Percentiles rank a stretch among this genome's conserved stretches.
These are phyloP conservation scores for Lachancea sp. DNA, from an alignment of 805 yeast species.

Conservation along the genomic window DNA sequence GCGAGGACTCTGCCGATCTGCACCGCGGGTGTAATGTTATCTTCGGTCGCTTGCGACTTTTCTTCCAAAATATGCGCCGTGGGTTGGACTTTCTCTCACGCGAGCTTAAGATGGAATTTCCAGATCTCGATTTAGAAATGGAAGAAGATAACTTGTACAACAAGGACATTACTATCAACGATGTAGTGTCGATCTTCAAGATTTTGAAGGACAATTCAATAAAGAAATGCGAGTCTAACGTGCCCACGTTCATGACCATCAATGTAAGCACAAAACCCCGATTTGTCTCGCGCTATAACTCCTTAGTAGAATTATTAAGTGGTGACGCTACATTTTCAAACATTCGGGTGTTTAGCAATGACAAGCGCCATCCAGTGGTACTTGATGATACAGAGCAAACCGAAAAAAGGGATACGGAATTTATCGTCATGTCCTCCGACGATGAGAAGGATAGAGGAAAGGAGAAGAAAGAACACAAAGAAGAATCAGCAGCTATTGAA, in stretches of 20 bases:
- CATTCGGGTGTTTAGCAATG: conserved; percentile 29
- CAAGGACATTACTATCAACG: conserved; percentile 28
- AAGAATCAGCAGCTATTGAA: neutral
- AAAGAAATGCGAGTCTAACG: conserved; percentile 16
- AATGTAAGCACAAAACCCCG: conserved; percentile 22
- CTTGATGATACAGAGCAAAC: conserved; percentile 24
- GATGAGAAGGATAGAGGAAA: conserved; percentile 9
- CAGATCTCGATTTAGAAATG: conserved; percentile 27
- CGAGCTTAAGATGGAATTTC: conserved; percentile 25
- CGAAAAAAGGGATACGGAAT: conserved; percentile 12
- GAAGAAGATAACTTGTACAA: conserved; percentile 33
- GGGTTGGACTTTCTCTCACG: conserved; percentile 21
- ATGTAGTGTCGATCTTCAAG: conserved; percentile 28
- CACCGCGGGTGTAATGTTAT: conserved; percentile 18
- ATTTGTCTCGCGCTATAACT: conserved; percentile 32
- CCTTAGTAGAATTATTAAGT: conserved; percentile 31
- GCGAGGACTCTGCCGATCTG: conserved; percentile 15
- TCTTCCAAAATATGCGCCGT: conserved; percentile 22
- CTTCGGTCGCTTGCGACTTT: conserved; percentile 22
- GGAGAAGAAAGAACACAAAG: neutral
- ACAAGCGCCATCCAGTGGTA: conserved; percentile 28
- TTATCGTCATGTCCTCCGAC: conserved; percentile 23
- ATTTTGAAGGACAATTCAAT: conserved; percentile 26
- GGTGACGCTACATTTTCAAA: conserved; percentile 28
- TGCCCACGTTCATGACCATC: conserved; percentile 19